These are phyloP conservation scores for Wallacemonas rigidus DNA, from an alignment of 208 protist species.

Conservation along the genomic window DNA sequence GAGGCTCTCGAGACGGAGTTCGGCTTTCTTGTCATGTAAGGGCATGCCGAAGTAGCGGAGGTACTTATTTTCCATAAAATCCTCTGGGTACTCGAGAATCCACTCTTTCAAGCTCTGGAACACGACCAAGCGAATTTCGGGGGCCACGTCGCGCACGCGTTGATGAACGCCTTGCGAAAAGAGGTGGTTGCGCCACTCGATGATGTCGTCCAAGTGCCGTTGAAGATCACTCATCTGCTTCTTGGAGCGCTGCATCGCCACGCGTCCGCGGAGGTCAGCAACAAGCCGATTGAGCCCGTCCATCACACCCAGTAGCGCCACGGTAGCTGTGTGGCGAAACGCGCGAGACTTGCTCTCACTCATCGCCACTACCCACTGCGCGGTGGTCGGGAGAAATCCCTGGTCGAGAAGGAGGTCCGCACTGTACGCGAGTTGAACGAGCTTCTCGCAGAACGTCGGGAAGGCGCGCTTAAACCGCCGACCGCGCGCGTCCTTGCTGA, in stretches of 20 bases:
- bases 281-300: constrained; percentile 73
- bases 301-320: constrained; percentile 67
- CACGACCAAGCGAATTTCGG: constrained; percentile 75
- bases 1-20: constrained; percentile 78
- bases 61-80: constrained; percentile 89
- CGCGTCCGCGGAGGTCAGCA: constrained; percentile 41
- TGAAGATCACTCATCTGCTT: constrained; percentile 55
- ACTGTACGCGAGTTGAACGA: constrained; percentile 63
- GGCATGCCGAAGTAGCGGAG: constrained; percentile 90
- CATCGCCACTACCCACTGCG: constrained; percentile 88
- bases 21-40: constrained; percentile 84
- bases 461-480: constrained; percentile 58
- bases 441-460: constrained; percentile 57
- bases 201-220: constrained; percentile 41
- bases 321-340: constrained; percentile 86
- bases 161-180: constrained; percentile 85
- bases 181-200: constrained; percentile 70
- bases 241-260: constrained; percentile 45
- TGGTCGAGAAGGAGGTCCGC: constrained; percentile 60
- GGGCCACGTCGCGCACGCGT: constrained; percentile 82
- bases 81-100: constrained; percentile 74
- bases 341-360: constrained; percentile 86
- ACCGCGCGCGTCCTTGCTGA: constrained; percentile 80
- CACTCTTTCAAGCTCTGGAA: constrained; percentile 77
- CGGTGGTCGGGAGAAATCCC: constrained; percentile 52